A percentile compares a stretch with the other conserved stretches of the same genome.
phyloP scores from a whole-genome alignment of 2,329 filamentous ascomycete species.

The Rosellinia necatrix region DNA sequence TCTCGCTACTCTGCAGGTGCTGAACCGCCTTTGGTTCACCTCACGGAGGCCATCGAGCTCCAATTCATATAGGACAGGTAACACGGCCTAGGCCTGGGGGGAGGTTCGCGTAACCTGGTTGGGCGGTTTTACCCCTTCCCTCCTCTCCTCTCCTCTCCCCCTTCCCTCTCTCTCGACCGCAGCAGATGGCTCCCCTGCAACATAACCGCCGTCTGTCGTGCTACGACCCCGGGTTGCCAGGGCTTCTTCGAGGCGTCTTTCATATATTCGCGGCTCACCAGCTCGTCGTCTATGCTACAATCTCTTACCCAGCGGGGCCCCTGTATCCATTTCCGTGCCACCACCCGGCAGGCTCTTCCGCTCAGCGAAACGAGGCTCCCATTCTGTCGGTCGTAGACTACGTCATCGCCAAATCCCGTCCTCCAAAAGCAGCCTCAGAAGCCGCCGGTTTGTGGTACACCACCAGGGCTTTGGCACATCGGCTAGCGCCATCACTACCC shows the following conservation, averaged over 20 bases:
- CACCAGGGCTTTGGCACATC: neutral
- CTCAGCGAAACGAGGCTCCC: neutral
- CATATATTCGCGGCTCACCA: neutral
- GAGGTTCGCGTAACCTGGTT: neutral
- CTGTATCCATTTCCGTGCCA: conserved; percentile 3
- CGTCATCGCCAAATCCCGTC: neutral
- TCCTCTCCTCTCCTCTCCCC: no score
- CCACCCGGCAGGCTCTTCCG: conserved; percentile 1
- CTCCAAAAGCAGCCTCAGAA: neutral
- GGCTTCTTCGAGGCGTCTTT: conserved; percentile 7
- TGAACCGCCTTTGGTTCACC: neutral
- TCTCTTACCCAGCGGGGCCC: neutral
- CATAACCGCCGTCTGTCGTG: conserved; percentile 15
- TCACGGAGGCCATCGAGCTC: neutral
- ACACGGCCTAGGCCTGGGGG: neutral
- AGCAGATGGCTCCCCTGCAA: no score
- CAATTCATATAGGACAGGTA: neutral
- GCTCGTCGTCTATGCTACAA: conserved; percentile 3
- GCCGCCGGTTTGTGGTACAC: no score
- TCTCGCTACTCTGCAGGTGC: conserved; percentile 5
- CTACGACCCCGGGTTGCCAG: neutral
- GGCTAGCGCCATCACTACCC: neutral
- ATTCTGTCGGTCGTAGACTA: conserved; percentile 2
- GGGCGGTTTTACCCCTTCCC: neutral
- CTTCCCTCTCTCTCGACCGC: no score